Base-by-base conservation (phyloP, 1,139 yeast genomes). In the Starmera stellimalicola region DNA sequence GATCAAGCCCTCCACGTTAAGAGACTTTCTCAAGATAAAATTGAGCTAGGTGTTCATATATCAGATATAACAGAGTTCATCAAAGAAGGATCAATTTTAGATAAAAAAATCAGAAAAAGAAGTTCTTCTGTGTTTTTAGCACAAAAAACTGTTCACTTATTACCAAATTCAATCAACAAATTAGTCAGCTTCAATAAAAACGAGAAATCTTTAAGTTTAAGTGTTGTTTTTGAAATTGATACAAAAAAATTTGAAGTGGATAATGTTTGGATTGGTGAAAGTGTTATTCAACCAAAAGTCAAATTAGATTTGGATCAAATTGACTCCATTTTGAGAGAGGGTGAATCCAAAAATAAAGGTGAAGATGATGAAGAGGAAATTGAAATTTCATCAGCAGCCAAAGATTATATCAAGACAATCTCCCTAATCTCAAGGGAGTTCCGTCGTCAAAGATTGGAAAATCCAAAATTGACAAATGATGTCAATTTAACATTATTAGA, bases 51-150 rank as follows among this genome's bases (percentile, higher is more conserved):
- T 51, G 78, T 84, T 52, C 97, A 91, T 55, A 74, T 80, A 30
- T 68, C 82, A 18, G 98, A 91, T 59, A 76, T 82, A 11, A 68
- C 93, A 6, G 75, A 75, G 37, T 84, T 65, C 48, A 60, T 88
- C 36, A 73, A 70, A 44, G 76, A 74, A 23, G 91, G 87, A 12
- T 77, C 94, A 0, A 62, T 74, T 3, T 63, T 91, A 41, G 98
- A 91, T 51, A 77, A 93, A 40, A 88, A 91, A 54, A 83, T 95
- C 2, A 83, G 85, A 57, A 87, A 85, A 61, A 73, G 97, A 54
- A 85, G 94, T 2, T 76, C 91, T 3, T 77, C 95, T 11, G 97
- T 91, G 6, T 81, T 79, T 52, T 70, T 91, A 57, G 93, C 94
- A n/a, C 95, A 88, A 52, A 78, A 77, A 43, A 59, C 67, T 16